A percentile compares a stretch with the other conserved stretches of the same genome.
Evolutionary conservation across 1,284 basidiomycete species (phyloP).

Genomic region (Mrakiaceae sp.): DNA sequence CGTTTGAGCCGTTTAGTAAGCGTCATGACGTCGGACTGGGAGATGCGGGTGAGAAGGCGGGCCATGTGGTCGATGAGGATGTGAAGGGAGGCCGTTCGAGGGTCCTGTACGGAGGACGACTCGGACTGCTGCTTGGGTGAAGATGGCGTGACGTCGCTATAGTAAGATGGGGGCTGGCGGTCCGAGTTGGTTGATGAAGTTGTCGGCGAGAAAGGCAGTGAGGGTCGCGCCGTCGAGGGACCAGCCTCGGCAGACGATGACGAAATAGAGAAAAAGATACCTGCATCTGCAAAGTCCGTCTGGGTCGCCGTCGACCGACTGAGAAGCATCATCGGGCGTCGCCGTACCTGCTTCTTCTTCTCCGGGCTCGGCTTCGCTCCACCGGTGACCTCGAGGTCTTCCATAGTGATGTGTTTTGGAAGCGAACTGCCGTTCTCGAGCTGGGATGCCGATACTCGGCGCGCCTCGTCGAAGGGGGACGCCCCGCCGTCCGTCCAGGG

Average conservation of each 20-base stretch:
- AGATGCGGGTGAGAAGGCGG: slow-evolving; percentile 55
- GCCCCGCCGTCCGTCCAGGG: background rate
- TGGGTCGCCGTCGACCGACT: slow-evolving; percentile 60
- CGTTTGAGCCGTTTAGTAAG: slow-evolving; percentile 81
- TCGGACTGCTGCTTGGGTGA: slow-evolving; percentile 1
- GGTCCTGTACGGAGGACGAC: slow-evolving; percentile 8
- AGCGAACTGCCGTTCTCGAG: background rate
- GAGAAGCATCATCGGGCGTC: slow-evolving; percentile 45
- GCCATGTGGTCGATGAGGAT: slow-evolving; percentile 58
- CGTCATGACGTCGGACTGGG: slow-evolving; percentile 74
- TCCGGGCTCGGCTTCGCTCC: slow-evolving; percentile 12
- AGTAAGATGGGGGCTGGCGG: slow-evolving; percentile 7
- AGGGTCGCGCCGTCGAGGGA: background rate
- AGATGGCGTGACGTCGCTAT: background rate
- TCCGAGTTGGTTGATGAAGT: slow-evolving; percentile 45
- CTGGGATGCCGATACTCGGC: background rate
- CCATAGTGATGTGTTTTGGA: slow-evolving; percentile 18
- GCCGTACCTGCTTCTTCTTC: slow-evolving; percentile 23
- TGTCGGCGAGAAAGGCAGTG: slow-evolving; percentile 18
- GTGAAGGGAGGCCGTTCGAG: slow-evolving; percentile 10
- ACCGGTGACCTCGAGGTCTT: slow-evolving; percentile 13
- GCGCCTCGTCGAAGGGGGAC: background rate
- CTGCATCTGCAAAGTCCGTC: slow-evolving; percentile 44
- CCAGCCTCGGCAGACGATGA: no score
- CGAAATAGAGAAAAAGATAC: background rate